phyloP scores from a whole-genome alignment of 495 filamentous ascomycete genomes.

The Tuber indicum region DNA sequence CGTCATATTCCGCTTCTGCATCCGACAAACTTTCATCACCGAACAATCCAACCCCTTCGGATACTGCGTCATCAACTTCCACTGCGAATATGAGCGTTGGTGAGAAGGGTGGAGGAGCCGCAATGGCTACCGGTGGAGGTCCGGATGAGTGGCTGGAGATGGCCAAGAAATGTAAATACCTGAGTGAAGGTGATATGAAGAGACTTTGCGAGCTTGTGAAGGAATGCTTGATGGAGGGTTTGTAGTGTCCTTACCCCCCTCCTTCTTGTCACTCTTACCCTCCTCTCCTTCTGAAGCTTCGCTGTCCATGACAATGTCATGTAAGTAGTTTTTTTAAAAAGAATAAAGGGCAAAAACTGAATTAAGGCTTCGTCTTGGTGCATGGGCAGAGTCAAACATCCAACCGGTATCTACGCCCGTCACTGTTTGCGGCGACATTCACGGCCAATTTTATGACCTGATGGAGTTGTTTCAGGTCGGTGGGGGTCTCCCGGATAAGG shows the following conservation, averaged over 20 bases:
- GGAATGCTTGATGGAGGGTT: conserved; percentile 49
- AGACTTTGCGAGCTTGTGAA: conserved; percentile 97
- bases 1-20: conserved; percentile 5
- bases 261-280: background rate
- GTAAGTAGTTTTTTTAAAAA: conserved; percentile 23
- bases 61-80: conserved; percentile 6
- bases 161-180: conserved; percentile 92
- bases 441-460: conserved; percentile 98
- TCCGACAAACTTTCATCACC: conserved; percentile 18
- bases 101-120: conserved; percentile 73
- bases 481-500: conserved; percentile 83
- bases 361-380: conserved; percentile 12
- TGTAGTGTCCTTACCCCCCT: background rate
- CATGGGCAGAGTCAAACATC: conserved; percentile 78
- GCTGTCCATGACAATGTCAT: conserved; percentile 13
- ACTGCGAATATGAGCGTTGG: conserved; percentile 47
- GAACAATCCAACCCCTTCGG: conserved; percentile 16
- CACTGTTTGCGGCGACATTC: conserved; percentile 95
- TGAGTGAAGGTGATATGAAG: conserved; percentile 95
- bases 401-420: conserved; percentile 95
- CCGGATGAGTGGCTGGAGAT: conserved; percentile 95
- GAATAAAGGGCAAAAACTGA: conserved; percentile 18
- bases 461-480: conserved; percentile 94
- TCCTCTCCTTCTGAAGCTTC: background rate
- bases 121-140: conserved; percentile 77